phyloP scores from a whole-genome alignment of 805 yeast genomes.

The Saturnispora mendoncae region DNA sequence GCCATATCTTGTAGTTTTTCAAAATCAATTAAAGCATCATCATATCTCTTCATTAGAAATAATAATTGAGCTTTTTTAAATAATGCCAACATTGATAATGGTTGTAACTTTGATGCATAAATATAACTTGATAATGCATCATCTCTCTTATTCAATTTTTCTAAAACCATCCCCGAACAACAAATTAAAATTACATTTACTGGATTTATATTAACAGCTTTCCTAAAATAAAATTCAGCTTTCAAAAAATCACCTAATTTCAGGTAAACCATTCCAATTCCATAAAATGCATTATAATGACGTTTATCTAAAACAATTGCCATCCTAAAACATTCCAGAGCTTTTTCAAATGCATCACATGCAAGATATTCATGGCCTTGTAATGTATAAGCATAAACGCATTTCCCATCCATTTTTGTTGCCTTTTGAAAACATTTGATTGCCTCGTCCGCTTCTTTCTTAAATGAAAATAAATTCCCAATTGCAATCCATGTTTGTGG shows the following conservation, averaged over 20 bases:
- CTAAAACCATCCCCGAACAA: conserved; percentile 90
- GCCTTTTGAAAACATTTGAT: conserved; percentile 80
- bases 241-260: conserved; percentile 75
- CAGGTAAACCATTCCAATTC: conserved; percentile 88
- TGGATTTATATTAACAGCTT: conserved; percentile 84
- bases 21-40: conserved; percentile 65
- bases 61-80: conserved; percentile 83
- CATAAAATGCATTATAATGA: conserved; percentile 92
- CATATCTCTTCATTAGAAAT: conserved; percentile 60
- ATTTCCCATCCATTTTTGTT: conserved; percentile 45
- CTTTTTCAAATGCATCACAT: conserved; percentile 84
- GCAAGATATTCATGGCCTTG: conserved; percentile 89
- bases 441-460: conserved; percentile 82
- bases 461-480: conserved; percentile 81
- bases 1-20: conserved; percentile 66
- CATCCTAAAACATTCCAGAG: conserved; percentile 70
- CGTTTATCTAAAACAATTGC: conserved; percentile 71
- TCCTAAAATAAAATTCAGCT: conserved; percentile 81
- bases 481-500: conserved; percentile 88
- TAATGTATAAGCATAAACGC: conserved; percentile 84
- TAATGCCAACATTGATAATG: conserved; percentile 74
- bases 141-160: conserved; percentile 56
- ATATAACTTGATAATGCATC: conserved; percentile 77
- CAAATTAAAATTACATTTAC: conserved; percentile 82
- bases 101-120: conserved; percentile 76